Percentiles rank a stretch among this genome's conserved stretches.
Conservation (phyloP, 2,329 filamentous ascomycete species). For the Arthrobotrys megalospora region DNA sequence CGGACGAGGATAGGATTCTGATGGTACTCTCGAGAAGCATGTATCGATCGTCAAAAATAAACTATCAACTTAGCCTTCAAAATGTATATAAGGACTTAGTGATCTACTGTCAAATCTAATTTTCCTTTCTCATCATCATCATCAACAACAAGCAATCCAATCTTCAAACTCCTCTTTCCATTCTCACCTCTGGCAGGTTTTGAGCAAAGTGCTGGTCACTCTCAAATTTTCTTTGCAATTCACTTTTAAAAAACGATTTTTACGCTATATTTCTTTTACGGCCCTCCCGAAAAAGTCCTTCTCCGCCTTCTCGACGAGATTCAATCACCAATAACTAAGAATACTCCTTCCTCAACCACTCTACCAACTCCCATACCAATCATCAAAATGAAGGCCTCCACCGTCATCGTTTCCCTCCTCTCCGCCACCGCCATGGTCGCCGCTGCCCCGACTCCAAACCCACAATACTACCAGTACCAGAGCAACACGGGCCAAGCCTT, state of each 20-base stretch:
- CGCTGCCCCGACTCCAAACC: not conserved
- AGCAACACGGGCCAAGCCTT: not conserved
- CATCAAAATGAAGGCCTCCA: conserved; percentile 21
- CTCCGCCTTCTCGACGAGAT: not conserved
- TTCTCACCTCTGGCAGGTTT: conserved; percentile 33
- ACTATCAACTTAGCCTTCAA: not conserved
- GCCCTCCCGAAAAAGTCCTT: not conserved
- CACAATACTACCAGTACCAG: conserved; percentile 1
- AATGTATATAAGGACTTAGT: not conserved
- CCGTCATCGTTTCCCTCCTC: conserved; percentile 12
- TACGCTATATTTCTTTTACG: not conserved
- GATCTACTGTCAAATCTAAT: not conserved
- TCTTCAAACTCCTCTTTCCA: conserved; percentile 1
- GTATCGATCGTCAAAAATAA: not conserved
- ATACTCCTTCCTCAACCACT: not conserved
- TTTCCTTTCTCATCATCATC: conserved; percentile 17
- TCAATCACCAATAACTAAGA: not conserved
- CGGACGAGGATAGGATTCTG: not conserved
- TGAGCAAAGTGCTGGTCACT: conserved; percentile 30
- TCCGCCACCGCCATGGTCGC: conserved; percentile 5
- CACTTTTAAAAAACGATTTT: not conserved
- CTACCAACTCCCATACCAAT: not conserved
- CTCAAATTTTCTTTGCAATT: not conserved
- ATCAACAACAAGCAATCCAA: conserved; percentile 2
- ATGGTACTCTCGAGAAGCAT: not conserved